phyloP scores from a whole-genome alignment of 129 eudicot species.

The Tagetes erecta region DNA sequence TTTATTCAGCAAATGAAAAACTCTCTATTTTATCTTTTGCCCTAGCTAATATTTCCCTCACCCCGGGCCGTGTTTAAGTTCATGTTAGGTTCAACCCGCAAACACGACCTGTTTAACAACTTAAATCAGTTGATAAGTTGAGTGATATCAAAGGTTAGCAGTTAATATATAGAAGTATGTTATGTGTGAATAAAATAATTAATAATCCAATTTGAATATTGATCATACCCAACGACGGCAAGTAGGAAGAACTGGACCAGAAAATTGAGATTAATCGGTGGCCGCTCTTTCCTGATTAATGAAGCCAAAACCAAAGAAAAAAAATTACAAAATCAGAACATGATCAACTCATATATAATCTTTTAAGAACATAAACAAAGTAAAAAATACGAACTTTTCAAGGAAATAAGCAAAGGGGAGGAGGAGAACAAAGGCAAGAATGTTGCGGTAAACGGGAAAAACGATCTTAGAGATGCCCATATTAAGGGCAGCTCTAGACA shows the following conservation, averaged over 20 bases:
- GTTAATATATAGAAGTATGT: too few species aligned
- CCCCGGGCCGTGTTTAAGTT: too few species aligned
- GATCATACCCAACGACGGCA: constrained; percentile 77
- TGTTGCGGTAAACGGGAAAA: constrained; percentile 85
- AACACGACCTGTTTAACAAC: too few species aligned
- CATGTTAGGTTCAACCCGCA: too few species aligned
- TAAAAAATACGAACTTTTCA: constrained; percentile 55
- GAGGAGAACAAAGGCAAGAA: constrained; percentile 79
- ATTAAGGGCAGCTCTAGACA: constrained; percentile 91
- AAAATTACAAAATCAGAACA: neutral
- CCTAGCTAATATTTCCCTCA: too few species aligned
- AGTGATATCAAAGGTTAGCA: too few species aligned
- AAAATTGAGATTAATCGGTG: constrained; percentile 63
- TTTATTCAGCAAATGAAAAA: too few species aligned
- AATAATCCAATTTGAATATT: neutral
- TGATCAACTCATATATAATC: neutral
- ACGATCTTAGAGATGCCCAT: constrained; percentile 99
- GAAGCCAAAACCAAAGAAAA: neutral
- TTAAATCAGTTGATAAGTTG: too few species aligned
- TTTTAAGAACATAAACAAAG: neutral
- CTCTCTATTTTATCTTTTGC: too few species aligned
- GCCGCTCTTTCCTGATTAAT: constrained; percentile 91
- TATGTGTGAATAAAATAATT: too few species aligned
- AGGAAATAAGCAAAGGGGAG: constrained; percentile 92
- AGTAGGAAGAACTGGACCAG: constrained; percentile 88